Evolutionary conservation across 2,329 filamentous ascomycete genomes (phyloP).

Genomic region (Neurospora sp.): DNA sequence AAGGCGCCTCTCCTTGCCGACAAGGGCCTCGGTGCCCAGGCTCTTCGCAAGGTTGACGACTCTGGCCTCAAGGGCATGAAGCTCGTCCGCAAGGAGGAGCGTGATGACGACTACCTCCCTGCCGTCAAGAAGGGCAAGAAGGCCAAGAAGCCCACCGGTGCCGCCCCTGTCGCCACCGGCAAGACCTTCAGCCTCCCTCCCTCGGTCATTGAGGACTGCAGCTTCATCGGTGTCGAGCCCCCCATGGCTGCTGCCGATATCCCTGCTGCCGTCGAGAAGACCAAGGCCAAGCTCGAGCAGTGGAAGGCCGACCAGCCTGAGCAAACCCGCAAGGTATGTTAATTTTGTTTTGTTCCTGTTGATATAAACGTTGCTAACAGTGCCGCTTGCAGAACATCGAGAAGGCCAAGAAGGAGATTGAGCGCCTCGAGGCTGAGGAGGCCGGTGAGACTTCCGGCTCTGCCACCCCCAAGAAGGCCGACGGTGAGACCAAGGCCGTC

Average conservation of each 20-base stretch:
- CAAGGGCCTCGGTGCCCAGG: conserved; percentile 67
- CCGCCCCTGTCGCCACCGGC: conserved; percentile 35
- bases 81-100: conserved; percentile 76
- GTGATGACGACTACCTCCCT: conserved; percentile 77
- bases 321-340: conserved; percentile 80
- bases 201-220: conserved; percentile 83
- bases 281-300: conserved; percentile 80
- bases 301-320: conserved; percentile 87
- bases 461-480: conserved; percentile 34
- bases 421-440: conserved; percentile 67
- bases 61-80: conserved; percentile 77
- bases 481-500: conserved; percentile 33
- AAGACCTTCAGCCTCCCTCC: conserved; percentile 74
- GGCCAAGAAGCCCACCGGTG: conserved; percentile 60
- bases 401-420: conserved; percentile 93
- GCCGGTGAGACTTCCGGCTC: conserved; percentile 33
- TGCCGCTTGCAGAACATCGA: conserved; percentile 66
- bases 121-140: conserved; percentile 83
- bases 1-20: conserved; percentile 55
- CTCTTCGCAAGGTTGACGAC: conserved; percentile 75
- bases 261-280: conserved; percentile 70
- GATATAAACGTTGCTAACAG: conserved; percentile 3
- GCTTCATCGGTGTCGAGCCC: conserved; percentile 74
- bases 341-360: background rate
- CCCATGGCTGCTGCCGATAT: conserved; percentile 82